These are phyloP conservation scores for Crataegus laevigata DNA, from an alignment of 306 rosid species.

Conservation along the genomic window DNA sequence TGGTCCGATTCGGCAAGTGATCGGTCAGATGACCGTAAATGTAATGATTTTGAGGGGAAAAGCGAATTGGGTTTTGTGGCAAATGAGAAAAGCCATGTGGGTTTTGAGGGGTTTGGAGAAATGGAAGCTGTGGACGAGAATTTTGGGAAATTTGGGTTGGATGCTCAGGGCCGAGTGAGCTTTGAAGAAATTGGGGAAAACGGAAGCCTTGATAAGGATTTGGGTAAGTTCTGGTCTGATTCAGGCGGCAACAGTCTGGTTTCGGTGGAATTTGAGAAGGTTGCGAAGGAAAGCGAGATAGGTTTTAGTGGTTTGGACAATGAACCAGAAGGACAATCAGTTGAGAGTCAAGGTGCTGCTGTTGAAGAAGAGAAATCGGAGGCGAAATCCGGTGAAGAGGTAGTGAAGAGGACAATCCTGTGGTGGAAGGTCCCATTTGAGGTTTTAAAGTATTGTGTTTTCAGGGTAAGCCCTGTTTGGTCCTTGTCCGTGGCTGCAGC, in stretches of 20 bases:
- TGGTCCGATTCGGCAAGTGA: conserved; percentile 66
- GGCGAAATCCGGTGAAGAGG: conserved; percentile 20
- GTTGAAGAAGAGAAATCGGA: conserved; percentile 23
- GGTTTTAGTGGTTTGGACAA: conserved; percentile 11
- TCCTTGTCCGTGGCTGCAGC: conserved; percentile 79
- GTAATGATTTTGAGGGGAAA: conserved; percentile 18
- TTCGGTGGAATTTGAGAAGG: conserved; percentile 13
- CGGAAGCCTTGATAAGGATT: conserved; percentile 12
- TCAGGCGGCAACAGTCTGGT: conserved; percentile 26
- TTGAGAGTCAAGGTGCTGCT: conserved; percentile 14
- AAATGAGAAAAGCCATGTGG: not conserved
- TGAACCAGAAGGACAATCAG: conserved; percentile 15
- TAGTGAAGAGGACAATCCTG: conserved; percentile 33
- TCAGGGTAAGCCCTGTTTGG: conserved; percentile 69
- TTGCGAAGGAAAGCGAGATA: conserved; percentile 12
- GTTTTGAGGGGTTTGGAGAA: conserved; percentile 6
- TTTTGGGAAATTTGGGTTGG: conserved; percentile 15
- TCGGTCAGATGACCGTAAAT: conserved; percentile 42
- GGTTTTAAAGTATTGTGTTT: conserved; percentile 63
- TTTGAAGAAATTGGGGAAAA: conserved; percentile 19
- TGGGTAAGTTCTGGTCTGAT: conserved; percentile 31
- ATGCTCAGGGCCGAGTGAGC: conserved; percentile 16
- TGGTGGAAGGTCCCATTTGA: conserved; percentile 97
- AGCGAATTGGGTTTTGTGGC: conserved; percentile 11
- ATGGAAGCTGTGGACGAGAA: not conserved